A percentile compares a stretch with the other conserved stretches of the same genome.
Evolutionary conservation across 176 grass and related monocot genomes (phyloP).

Genomic region (Raddia distichophylla): DNA sequence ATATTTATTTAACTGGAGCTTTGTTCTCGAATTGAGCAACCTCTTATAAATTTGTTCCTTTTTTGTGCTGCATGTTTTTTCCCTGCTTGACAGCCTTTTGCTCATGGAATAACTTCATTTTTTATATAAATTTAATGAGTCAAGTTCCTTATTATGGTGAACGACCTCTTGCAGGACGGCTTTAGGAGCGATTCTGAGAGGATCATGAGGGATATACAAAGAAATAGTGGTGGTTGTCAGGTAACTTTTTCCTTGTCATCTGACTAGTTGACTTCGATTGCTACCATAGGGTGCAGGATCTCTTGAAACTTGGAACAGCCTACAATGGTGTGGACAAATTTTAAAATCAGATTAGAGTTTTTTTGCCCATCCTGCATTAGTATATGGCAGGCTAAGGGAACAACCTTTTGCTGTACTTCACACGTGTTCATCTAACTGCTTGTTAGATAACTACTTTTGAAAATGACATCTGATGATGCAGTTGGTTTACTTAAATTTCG

Average conservation of each 20-base stretch:
- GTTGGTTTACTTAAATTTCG: not conserved
- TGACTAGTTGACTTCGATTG: conserved; percentile 13
- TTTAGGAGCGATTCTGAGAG: conserved; percentile 92
- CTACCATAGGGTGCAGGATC: not conserved
- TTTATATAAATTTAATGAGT: not conserved
- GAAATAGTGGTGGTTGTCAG: conserved; percentile 71
- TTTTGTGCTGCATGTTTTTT: not conserved
- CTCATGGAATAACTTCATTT: not conserved
- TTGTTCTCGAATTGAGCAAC: not conserved
- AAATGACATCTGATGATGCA: not conserved
- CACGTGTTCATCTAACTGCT: conserved; percentile 1
- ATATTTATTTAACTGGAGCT: not conserved
- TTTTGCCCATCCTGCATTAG: not conserved
- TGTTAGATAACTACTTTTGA: conserved; percentile 3
- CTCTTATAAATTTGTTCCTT: not conserved
- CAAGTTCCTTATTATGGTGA: conserved; percentile 34
- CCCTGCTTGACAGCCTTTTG: not conserved
- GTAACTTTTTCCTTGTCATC: conserved; percentile 43
- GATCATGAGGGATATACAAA: conserved; percentile 88
- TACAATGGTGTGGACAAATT: not conserved
- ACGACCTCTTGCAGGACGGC: conserved; percentile 64
- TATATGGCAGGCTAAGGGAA: not conserved
- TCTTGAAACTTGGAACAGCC: conserved; percentile 15
- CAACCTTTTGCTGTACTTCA: not conserved
- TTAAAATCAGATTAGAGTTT: conserved; percentile 12